These are phyloP conservation scores for Wickerhamiella azyma DNA, from an alignment of 805 yeast genomes.

Conservation along the genomic window DNA sequence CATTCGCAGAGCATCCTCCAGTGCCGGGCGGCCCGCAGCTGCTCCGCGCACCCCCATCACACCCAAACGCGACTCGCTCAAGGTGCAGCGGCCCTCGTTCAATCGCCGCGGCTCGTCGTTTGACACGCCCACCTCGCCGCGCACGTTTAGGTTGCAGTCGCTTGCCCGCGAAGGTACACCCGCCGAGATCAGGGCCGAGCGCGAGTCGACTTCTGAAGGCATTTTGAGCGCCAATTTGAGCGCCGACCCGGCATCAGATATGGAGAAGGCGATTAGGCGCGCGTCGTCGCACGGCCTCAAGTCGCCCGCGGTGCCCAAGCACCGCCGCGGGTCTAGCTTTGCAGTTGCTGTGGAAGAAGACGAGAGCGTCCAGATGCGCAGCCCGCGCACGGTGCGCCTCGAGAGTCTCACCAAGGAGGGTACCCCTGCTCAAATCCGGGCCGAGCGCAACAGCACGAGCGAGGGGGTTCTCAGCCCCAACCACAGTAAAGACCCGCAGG, in stretches of 20 bases:
- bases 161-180: not conserved
- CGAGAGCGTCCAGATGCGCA: no score
- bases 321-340: no score
- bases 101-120: not conserved
- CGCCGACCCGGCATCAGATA: not conserved
- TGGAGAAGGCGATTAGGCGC: not conserved
- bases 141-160: not conserved
- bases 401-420: not conserved
- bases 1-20: slow-evolving; percentile 1
- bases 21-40: not conserved
- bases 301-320: no score
- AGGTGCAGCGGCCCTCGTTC: not conserved
- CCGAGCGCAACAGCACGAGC: slow-evolving; percentile 1
- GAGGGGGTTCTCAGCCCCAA: not conserved
- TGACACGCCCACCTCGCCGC: not conserved
- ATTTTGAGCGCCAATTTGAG: not conserved
- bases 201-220: not conserved
- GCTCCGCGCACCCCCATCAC: not conserved
- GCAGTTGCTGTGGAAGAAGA: no score
- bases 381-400: not conserved
- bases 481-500: not conserved
- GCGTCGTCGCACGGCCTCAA: not conserved
- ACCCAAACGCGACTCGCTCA: not conserved
- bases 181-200: slow-evolving; percentile 3
- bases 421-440: not conserved